A percentile compares a stretch with the other conserved stretches of the same genome.
These are phyloP conservation scores for Cyberlindnera euphorbiae DNA, from an alignment of 805 yeast genomes.

Conservation along the genomic window DNA sequence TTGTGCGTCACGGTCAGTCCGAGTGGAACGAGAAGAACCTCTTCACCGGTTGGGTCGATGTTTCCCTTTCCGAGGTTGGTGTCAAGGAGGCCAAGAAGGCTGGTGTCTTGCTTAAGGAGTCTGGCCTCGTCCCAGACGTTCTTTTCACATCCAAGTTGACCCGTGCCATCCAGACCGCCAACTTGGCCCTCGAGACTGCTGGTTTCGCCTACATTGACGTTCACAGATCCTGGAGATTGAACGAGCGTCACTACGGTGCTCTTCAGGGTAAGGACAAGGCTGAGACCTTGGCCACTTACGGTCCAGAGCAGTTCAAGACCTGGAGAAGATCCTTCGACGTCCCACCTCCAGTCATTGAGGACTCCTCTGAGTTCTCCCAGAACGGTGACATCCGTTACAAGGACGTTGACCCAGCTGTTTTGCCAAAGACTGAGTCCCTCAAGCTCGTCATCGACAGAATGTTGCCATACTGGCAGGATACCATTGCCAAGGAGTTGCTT, in stretches of 20 bases:
- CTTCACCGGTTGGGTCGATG: slow-evolving; percentile 99
- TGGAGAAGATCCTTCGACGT: slow-evolving; percentile 98
- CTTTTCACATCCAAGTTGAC: slow-evolving; percentile 87
- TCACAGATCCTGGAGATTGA: slow-evolving; percentile 94
- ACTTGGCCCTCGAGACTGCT: slow-evolving; percentile 84
- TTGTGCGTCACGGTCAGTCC: slow-evolving; percentile 98
- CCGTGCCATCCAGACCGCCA: slow-evolving; percentile 96
- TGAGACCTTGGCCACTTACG: slow-evolving; percentile 79
- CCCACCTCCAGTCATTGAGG: slow-evolving; percentile 89
- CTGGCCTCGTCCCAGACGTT: slow-evolving; percentile 79
- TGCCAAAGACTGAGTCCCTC: slow-evolving; percentile 94
- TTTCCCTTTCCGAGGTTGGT: slow-evolving; percentile 77
- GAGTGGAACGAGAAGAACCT: slow-evolving; percentile 98
- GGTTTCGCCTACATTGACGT: slow-evolving; percentile 90
- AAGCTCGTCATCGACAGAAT: slow-evolving; percentile 93
- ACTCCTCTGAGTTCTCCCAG: slow-evolving; percentile 78
- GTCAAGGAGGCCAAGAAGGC: slow-evolving; percentile 89
- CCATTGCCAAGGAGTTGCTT: slow-evolving; percentile 77
- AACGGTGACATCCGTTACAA: slow-evolving; percentile 79
- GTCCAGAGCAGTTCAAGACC: slow-evolving; percentile 88
- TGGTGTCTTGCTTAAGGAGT: slow-evolving; percentile 85
- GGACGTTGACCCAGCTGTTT: slow-evolving; percentile 75
- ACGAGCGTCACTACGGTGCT: slow-evolving; percentile 99
- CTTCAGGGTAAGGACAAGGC: slow-evolving; percentile 98
- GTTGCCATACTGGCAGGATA: slow-evolving; percentile 95